Evolutionary conservation across 2,329 filamentous ascomycete genomes (phyloP).

Genomic region (Botrytis hyacinthi): DNA sequence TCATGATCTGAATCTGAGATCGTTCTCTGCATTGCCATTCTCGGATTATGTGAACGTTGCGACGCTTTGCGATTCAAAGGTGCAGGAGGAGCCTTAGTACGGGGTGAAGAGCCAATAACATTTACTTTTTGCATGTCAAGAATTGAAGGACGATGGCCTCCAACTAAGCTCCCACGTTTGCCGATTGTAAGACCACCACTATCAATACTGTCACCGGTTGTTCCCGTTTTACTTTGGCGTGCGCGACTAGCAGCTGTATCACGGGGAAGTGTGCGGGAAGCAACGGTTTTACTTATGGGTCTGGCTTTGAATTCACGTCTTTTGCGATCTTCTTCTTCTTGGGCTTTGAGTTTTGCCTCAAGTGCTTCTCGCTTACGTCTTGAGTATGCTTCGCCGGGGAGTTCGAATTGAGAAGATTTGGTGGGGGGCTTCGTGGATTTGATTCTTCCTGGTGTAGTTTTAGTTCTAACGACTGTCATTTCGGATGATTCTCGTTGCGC

Average conservation of each 20-base stretch:
- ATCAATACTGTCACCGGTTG: constrained; percentile 31
- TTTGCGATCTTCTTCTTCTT: constrained; percentile 60
- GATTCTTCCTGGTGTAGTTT: constrained; percentile 43
- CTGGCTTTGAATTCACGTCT: constrained; percentile 63
- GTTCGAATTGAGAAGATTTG: constrained; percentile 54
- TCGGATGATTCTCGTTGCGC: constrained; percentile 41
- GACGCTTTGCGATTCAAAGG: constrained; percentile 30
- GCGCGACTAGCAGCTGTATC: constrained; percentile 58
- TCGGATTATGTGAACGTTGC: constrained; percentile 27
- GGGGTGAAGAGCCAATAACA: constrained; percentile 30
- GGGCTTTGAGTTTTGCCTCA: constrained; percentile 52
- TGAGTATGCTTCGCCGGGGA: constrained; percentile 60
- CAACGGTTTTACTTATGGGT: constrained; percentile 50
- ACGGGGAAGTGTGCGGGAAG: constrained; percentile 45
- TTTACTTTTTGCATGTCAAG: constrained; percentile 38
- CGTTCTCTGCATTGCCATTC: constrained; percentile 42
- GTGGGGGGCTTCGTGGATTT: constrained; percentile 54
- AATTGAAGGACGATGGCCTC: constrained; percentile 39
- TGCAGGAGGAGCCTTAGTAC: constrained; percentile 28
- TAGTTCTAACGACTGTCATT: constrained; percentile 39
- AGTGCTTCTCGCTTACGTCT: constrained; percentile 51
- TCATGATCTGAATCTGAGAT: constrained; percentile 52
- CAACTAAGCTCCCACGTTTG: constrained; percentile 36
- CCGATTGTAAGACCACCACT: constrained; percentile 29
- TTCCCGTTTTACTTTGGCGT: constrained; percentile 47